Base-by-base conservation (phyloP, 257 asterid species). In the Capsicum chinense region DNA sequence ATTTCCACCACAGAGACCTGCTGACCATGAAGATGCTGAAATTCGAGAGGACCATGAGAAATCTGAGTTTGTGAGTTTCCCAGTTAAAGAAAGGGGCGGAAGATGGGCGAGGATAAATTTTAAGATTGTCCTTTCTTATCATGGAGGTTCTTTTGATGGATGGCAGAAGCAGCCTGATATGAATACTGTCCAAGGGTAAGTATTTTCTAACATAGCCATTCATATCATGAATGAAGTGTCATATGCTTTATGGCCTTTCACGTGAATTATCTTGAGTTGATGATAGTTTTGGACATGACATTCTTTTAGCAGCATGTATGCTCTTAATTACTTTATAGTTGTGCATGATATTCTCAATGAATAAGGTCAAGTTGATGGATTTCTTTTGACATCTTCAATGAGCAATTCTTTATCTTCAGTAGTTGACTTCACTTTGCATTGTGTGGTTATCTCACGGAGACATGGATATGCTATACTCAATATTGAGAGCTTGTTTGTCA, bases 91-190 rank as follows among this genome's bases (percentile, higher is more conserved):
- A 76, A 91, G 87, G 91, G 84, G 90, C 44, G 97, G 98, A 79
- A 91, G 94, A 87, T 94, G 99, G 98, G 98, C 90, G 6, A 93
- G 98, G 86, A 89, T 83, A 84, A 94, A 93, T 62, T 96, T 93
- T 86, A 95, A 90, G 91, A 93, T 94, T 87, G 85, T 91, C 79
- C 85, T 93, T 80, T 94, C 98, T 37, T 96, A 96, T 88, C 97
- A 92, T 81, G 99, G 99, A 74, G 88, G 84, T 85, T 94, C 98
- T 82, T 96, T 94, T 90, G 95, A 93, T 88, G 99, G 99, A 56
- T 96, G 99, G 99, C 98, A 96, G 92, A 96, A 89, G 85, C 99
- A 96, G 85, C 99, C 98, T 83, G 94, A 89, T 86, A 83, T 96
- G 84, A 94, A 89, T 83, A 93, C 99, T 35, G 95, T 94, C 79